These are phyloP conservation scores for Neurospora sp. DNA, from an alignment of 495 filamentous ascomycete species.

Conservation along the genomic window DNA sequence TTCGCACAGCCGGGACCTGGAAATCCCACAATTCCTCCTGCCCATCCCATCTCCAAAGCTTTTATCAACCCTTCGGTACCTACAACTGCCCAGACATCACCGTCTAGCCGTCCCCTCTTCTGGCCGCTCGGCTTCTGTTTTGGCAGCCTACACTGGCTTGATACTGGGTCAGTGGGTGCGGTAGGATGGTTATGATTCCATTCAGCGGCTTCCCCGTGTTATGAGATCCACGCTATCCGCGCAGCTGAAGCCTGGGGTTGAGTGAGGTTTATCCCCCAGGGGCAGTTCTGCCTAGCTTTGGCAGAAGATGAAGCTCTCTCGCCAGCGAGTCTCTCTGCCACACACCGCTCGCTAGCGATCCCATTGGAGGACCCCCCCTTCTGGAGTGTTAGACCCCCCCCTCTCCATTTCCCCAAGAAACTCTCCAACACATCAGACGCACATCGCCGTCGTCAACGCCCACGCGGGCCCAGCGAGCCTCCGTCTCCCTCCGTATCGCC, in stretches of 20 bases:
- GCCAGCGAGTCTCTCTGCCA: background rate
- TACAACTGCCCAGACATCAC: background rate
- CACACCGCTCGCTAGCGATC: background rate
- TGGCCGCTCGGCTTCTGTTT: background rate
- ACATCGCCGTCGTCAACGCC: background rate
- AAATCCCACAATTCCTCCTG: background rate
- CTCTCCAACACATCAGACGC: background rate
- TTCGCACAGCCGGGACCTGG: background rate
- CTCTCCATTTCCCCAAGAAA: constrained; percentile 16
- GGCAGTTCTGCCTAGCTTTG: background rate
- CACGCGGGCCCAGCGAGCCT: background rate
- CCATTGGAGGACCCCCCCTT: background rate
- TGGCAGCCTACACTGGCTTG: background rate
- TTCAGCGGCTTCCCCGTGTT: background rate
- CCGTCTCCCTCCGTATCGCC: background rate
- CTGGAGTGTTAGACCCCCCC: background rate
- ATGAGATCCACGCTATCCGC: background rate
- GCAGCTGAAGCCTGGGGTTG: background rate
- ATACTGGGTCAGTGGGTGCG: background rate
- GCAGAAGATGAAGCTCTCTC: background rate
- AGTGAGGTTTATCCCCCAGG: background rate
- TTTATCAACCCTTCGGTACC: background rate
- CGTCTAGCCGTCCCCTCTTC: background rate
- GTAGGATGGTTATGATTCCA: background rate
- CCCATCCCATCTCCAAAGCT: background rate